Base-by-base conservation (phyloP, 2,329 filamentous ascomycete genomes). In the Alternaria alternata region DNA sequence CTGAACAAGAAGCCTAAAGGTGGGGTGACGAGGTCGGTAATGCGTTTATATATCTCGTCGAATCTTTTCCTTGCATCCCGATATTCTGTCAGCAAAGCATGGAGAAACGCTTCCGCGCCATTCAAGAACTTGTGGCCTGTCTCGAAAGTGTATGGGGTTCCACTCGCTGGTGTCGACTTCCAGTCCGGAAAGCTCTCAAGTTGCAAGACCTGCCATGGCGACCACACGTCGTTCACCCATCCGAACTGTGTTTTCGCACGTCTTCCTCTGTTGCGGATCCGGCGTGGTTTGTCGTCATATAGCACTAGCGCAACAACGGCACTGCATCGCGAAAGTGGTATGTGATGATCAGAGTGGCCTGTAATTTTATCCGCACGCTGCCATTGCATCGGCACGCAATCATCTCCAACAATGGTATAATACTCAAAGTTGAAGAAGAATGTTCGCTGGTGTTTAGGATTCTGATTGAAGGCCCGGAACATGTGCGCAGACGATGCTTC, bases 381-480 rank as follows among this genome's bases (percentile, higher is more conserved):
- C 87, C 87, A 89, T 6, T 84, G 80, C 67, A 87, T 85, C 0
- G 88, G 87, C 32, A 81, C 79, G 41, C 87, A 82, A 4, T 82
- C 83, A 5, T 85, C 81, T 2, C 83, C 84, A 12, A 89, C 82
- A 7, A 88, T 81, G 5, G 87, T 89, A 68, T 88, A 89, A 70
- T 89, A 89, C 65, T 89, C 88, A 71, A 89, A 88, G 42, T 82
- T 85, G 70, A 89, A 89, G 64, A 88, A 84, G 71, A 89, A 88
- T 7, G 83, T 85, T 7, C 84, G 80, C 65, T 86, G 86, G 12
- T 82, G 83, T 7, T 84, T 77, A 5, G 77, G 69, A 28, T 83
- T 78, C 3, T 74, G 62, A 16, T 79, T 74, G 53, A 79, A 87
- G n/a, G 84, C 82, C 26, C 85, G 80, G 60, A 84, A 78, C 77